phyloP scores from a whole-genome alignment of 2,329 filamentous ascomycete genomes.

The Bipolaris sorokiniana region DNA sequence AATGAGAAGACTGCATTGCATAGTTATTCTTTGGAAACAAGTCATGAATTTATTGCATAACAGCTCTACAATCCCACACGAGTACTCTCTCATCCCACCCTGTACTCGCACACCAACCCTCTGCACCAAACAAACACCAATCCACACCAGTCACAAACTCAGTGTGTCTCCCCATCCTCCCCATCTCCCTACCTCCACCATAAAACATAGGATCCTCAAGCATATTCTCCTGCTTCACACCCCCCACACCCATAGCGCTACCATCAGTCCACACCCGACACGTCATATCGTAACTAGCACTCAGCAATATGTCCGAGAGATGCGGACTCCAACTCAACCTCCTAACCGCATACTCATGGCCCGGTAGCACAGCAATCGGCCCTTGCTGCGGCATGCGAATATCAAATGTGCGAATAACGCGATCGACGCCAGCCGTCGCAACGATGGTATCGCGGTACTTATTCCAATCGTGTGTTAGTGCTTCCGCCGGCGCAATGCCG shows the following conservation, averaged over 20 bases:
- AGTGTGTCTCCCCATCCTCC: constrained; percentile 88
- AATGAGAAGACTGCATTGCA: neutral
- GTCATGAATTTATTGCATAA: constrained; percentile 55
- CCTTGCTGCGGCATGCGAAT: constrained; percentile 76
- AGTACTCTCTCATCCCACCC: constrained; percentile 93
- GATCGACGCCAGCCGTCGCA: constrained; percentile 88
- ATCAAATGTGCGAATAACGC: constrained; percentile 87
- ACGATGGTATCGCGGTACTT: constrained; percentile 89
- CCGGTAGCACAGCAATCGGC: constrained; percentile 74
- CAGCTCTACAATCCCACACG: constrained; percentile 84
- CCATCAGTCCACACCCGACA: constrained; percentile 92
- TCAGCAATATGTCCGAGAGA: constrained; percentile 83
- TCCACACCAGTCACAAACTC: constrained; percentile 97
- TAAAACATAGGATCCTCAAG: constrained; percentile 48
- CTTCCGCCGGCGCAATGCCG: constrained; percentile 72
- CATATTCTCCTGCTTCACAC: constrained; percentile 42
- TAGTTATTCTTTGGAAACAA: neutral
- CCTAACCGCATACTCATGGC: constrained; percentile 90
- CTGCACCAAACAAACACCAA: constrained; percentile 95
- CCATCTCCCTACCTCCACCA: constrained; percentile 72
- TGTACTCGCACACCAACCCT: constrained; percentile 93
- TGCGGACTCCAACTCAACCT: constrained; percentile 92
- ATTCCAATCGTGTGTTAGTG: constrained; percentile 98
- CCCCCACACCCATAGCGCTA: constrained; percentile 55
- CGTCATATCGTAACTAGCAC: constrained; percentile 97